These are phyloP conservation scores for Chaetoceros tenuissimus DNA, from an alignment of 108 stramenopile species.

Conservation along the genomic window DNA sequence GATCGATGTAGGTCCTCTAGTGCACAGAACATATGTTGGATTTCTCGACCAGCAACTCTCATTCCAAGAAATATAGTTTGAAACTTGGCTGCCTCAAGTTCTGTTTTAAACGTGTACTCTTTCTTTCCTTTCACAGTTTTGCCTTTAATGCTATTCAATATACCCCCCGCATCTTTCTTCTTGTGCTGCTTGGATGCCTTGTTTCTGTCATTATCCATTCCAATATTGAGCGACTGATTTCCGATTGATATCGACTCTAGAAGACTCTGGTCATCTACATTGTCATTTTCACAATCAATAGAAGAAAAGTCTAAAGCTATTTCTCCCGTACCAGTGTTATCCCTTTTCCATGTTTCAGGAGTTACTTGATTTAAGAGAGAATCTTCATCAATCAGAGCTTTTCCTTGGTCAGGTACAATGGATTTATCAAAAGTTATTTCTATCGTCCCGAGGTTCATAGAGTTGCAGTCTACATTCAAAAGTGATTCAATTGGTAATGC, in stretches of 20 bases:
- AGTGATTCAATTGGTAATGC: background rate
- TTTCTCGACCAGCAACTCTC: slow-evolving; percentile 37
- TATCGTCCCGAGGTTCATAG: background rate
- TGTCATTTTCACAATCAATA: background rate
- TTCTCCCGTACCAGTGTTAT: background rate
- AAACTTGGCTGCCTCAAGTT: slow-evolving; percentile 59
- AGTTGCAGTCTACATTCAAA: slow-evolving; percentile 1
- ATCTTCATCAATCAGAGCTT: slow-evolving; percentile 1
- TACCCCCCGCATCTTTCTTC: too few species aligned
- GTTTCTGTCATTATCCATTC: background rate
- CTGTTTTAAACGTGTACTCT: slow-evolving; percentile 52
- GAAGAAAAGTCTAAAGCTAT: background rate
- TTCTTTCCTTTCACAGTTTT: slow-evolving; percentile 16
- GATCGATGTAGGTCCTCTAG: slow-evolving; percentile 46
- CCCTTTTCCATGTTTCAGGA: background rate
- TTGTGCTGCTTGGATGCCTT: background rate
- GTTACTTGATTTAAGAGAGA: background rate
- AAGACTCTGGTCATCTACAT: background rate
- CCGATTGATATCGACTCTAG: background rate
- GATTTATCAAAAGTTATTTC: slow-evolving; percentile 1
- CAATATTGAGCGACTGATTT: slow-evolving; percentile 1
- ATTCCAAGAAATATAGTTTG: slow-evolving; percentile 53
- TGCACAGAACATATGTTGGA: slow-evolving; percentile 41
- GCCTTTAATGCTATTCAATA: too few species aligned
- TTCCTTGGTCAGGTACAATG: background rate